These are phyloP conservation scores for Termitomyces sp. DNA, from an alignment of 768 basidiomycete species.

Conservation along the genomic window DNA sequence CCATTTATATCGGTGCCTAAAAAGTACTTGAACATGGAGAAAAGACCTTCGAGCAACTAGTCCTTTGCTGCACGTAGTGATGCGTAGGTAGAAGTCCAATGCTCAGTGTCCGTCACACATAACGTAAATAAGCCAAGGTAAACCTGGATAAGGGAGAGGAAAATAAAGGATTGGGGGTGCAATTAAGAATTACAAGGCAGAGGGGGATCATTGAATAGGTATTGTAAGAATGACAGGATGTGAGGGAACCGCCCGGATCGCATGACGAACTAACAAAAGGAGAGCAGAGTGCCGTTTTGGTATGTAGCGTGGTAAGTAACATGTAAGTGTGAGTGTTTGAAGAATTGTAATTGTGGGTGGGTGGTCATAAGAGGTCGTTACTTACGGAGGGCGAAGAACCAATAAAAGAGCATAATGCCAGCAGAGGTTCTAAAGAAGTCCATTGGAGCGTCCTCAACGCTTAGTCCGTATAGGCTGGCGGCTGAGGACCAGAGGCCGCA, in stretches of 20 bases:
- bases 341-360: not conserved
- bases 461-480: slow-evolving; percentile 14
- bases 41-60: not conserved
- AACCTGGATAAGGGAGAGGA: not conserved
- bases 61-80: not conserved
- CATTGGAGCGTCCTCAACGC: not conserved
- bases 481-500: slow-evolving; percentile 3
- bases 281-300: slow-evolving; percentile 4
- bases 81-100: not conserved
- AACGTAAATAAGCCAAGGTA: not conserved
- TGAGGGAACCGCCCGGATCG: not conserved
- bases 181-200: not conserved
- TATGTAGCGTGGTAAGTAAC: not conserved
- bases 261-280: not conserved
- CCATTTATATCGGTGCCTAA: not conserved
- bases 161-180: not conserved
- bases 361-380: slow-evolving; percentile 5
- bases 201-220: not conserved
- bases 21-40: slow-evolving; percentile 1
- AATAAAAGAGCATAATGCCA: not conserved
- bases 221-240: slow-evolving; percentile 4
- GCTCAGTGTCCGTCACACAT: not conserved
- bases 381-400: not conserved
- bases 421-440: not conserved
- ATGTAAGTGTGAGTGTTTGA: not conserved